Evolutionary conservation across 73 alveolate species (phyloP), one percentile per base, ranked within the genome.

Genomic region (Stentor coeruleus): DNA sequence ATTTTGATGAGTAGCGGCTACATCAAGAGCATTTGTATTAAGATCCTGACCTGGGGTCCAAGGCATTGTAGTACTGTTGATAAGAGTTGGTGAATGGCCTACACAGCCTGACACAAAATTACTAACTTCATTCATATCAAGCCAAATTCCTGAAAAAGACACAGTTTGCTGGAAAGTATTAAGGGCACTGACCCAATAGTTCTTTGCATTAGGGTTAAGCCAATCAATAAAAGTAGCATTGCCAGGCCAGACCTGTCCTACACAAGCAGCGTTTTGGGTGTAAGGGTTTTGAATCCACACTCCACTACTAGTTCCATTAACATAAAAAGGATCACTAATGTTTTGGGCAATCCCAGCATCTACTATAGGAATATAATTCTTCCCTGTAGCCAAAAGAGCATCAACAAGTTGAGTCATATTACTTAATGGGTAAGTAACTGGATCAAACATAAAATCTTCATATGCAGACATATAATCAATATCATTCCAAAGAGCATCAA

Each of bases 401-500:
- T 81, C 77, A n/a, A 92, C 87, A 72, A 88, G 84, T 3, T 72
- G 85, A 59, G 87, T 86, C 15, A 93, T 58, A 82, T 91, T 94
- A 3, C 35, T 39, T 83, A 73, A 73, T 49, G 90, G 73, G 59
- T 76, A 95, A 36, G 38, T 39, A 30, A 31, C 66, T 72, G 74
- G 84, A 81, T 92, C 96, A 74, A 86, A 59, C 39, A 95, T 86
- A 86, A 94, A 97, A 86, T 96, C 95, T 82, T 93, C 73, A 74
- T 89, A 91, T 30, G 85, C 88, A 14, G 91, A 79, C 98, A 96
- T 93, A 92, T 94, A 93, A 81, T 97, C 99, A 59, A 96, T 93
- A 86, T 97, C 99, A 35, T 95, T 85, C 99, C 99, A 97, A 38
- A 90, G 84, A 6, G 93, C 95, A 83, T 97, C 99, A 37, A 97